These are phyloP conservation scores for Ambrosiella cleistominuta DNA, from an alignment of 2,329 filamentous ascomycete species.

Conservation along the genomic window DNA sequence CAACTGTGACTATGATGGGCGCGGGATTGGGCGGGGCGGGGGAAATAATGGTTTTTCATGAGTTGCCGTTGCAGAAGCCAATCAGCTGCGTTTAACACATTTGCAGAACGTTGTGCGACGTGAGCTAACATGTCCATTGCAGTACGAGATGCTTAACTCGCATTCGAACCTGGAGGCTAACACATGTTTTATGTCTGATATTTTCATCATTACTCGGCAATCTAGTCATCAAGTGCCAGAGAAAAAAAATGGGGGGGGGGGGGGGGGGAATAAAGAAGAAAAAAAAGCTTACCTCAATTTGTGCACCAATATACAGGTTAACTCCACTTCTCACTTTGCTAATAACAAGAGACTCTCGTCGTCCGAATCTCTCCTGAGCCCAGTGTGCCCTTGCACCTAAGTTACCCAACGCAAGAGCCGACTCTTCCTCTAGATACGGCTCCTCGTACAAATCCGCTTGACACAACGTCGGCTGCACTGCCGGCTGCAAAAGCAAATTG, in stretches of 20 bases:
- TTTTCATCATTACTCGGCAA: neutral
- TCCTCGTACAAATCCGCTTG: neutral
- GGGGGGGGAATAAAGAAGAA: neutral
- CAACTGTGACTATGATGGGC: neutral
- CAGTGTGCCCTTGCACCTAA: neutral
- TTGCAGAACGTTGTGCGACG: neutral
- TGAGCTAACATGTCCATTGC: neutral
- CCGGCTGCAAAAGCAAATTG: neutral
- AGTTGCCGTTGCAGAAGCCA: neutral
- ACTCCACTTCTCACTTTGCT: neutral
- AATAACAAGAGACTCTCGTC: neutral
- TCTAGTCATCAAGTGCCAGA: neutral
- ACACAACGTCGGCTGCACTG: neutral
- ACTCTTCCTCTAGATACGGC: conserved; percentile 10
- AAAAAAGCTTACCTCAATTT: neutral
- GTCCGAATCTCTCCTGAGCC: neutral
- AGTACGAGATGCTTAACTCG: neutral
- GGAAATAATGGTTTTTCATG: neutral
- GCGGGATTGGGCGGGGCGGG: neutral
- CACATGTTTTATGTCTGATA: neutral
- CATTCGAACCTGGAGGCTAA: neutral
- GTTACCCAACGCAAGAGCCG: neutral
- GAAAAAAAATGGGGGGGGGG: neutral
- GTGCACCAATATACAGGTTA: neutral
- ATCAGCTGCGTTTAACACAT: neutral